Evolutionary conservation across 768 basidiomycete species (phyloP).

Genomic region (Tricholoma furcatifolium): DNA sequence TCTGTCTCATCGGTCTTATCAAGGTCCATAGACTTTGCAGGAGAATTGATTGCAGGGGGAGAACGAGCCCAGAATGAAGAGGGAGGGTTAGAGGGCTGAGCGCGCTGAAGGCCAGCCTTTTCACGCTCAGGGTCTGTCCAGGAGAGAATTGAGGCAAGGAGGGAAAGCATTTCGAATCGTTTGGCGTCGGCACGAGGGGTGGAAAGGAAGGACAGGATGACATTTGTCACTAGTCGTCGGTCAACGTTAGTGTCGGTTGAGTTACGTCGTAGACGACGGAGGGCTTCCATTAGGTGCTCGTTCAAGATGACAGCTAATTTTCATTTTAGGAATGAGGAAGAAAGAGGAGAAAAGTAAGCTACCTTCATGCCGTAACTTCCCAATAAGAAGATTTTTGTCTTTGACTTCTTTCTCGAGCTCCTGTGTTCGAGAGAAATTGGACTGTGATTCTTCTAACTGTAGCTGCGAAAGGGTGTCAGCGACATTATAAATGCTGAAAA

Average conservation of each 20-base stretch:
- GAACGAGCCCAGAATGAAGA: conserved; percentile 15
- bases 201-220: conserved; percentile 84
- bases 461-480: conserved; percentile 40
- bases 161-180: conserved; percentile 92
- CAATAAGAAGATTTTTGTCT: conserved; percentile 94
- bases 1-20: conserved; percentile 86
- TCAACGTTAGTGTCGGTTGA: conserved; percentile 92
- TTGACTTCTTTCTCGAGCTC: conserved; percentile 88
- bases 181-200: conserved; percentile 92
- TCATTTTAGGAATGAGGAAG: conserved; percentile 3
- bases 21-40: conserved; percentile 49
- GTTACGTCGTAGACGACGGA: conserved; percentile 88
- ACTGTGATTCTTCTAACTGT: conserved; percentile 70
- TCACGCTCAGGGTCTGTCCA: conserved; percentile 93
- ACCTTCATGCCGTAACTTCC: conserved; percentile 96
- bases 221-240: conserved; percentile 89
- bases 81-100: conserved; percentile 23
- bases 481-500: background rate
- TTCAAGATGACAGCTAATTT: conserved; percentile 88
- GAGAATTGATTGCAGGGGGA: conserved; percentile 28
- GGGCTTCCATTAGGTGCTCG: conserved; percentile 95
- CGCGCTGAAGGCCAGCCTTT: conserved; percentile 81
- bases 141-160: conserved; percentile 85
- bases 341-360: background rate
- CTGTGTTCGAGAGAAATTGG: conserved; percentile 62